A percentile compares a stretch with the other conserved stretches of the same genome.
Evolutionary conservation across 129 eudicot species (phyloP).

Genomic region (Scalesia atractyloides): DNA sequence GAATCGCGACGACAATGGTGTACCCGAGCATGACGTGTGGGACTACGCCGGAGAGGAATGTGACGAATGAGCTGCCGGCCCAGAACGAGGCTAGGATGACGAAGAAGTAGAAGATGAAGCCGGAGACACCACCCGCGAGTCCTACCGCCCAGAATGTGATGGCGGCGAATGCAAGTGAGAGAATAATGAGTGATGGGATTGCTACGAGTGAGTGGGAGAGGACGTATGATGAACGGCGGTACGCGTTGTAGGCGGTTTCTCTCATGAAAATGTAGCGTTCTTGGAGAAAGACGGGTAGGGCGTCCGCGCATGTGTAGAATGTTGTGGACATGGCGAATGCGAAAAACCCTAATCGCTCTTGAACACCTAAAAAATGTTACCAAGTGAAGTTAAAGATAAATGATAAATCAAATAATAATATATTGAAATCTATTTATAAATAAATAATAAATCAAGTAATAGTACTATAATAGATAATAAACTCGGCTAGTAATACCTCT

Average conservation of each 20-base stretch:
- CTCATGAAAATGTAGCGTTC: slow-evolving; percentile 19
- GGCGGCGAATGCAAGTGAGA: slow-evolving; percentile 10
- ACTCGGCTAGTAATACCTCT: not conserved
- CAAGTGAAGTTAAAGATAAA: no score
- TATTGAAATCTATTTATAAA: no score
- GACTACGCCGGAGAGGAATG: slow-evolving; percentile 6
- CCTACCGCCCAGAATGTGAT: slow-evolving; percentile 14
- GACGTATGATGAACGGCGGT: slow-evolving; percentile 9
- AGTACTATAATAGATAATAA: no score
- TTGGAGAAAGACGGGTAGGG: slow-evolving; percentile 9
- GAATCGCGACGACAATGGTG: slow-evolving; percentile 23
- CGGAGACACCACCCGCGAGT: slow-evolving; percentile 7
- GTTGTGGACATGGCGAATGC: slow-evolving; percentile 15
- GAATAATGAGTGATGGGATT: not conserved
- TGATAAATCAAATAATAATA: no score
- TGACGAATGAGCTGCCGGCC: slow-evolving; percentile 16
- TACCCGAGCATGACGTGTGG: slow-evolving; percentile 6
- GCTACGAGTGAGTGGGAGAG: slow-evolving; percentile 9
- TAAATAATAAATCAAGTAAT: no score
- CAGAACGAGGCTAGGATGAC: slow-evolving; percentile 9
- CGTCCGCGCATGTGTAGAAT: slow-evolving; percentile 12
- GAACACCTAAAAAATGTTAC: not conserved
- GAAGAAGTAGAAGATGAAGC: slow-evolving; percentile 19
- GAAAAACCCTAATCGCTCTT: slow-evolving; percentile 15
- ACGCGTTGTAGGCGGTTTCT: slow-evolving; percentile 22